Base-by-base conservation (phyloP, 345 rosid genomes). In the Syzygium grande region DNA sequence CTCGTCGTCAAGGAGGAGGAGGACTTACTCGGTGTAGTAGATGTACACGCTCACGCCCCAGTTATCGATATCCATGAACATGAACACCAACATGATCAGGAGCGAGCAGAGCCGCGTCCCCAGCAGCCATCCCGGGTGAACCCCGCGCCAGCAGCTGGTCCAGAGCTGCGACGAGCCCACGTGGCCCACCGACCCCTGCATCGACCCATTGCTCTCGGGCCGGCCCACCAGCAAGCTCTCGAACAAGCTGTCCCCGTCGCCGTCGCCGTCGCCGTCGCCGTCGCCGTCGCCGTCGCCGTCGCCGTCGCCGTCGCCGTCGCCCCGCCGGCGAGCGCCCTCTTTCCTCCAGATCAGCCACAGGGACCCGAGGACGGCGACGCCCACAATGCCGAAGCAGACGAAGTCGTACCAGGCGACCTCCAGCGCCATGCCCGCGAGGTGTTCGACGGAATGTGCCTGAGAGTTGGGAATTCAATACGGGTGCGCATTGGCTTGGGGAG, bases 51-150 rank as follows among this genome's bases (percentile, higher is more conserved):
- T 61, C 19, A 92, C 89, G 68, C 77, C 92, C 95, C 96, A 95
- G 3, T 89, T 92, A 4, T 89, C 38, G 6, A 95, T 88, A 88
- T 98, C 98, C 98, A 94, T 92, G 23, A 89, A 49, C 78, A 96
- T 85, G 87, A 96, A 89, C 52, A 92, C 95, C 51, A 92, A 92
- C 99, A 98, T 86, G 87, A 87, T 87, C 14, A 91, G 85, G 86
- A 94, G 92, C 19, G 99, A 95, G n/a, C 84, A 85, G 85, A 93
- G 89, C 51, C 99, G 98, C 46, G 95, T 94, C 27, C 89, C 85
- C 52, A 97, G 87, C n/a, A 97, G 96, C 96, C 98, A 96, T 1
- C 93, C 95, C 6, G 99, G 99, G 87, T 95, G 97, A 86, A 97
- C 54, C 73, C 93, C 92, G 87, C 88, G 94, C 99, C 99, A 97